Base-by-base conservation (phyloP, 2,329 filamentous ascomycete species). In the Epichloe festucae region DNA sequence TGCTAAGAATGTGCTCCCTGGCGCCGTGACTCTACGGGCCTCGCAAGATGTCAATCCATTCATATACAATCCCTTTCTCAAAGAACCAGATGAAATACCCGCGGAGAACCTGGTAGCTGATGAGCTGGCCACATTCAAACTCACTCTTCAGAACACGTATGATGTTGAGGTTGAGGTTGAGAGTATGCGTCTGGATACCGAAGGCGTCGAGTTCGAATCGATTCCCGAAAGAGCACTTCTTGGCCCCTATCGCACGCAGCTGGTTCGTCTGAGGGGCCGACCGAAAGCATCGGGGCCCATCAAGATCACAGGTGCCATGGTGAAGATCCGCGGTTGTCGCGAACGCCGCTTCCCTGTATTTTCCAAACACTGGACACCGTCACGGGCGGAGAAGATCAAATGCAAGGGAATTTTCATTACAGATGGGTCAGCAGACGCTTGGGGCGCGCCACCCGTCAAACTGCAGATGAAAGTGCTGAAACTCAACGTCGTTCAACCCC, bases 151-250 rank as follows among this genome's bases (percentile, higher is more conserved):
- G 63, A 98, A 98, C 59, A 89, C 90, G 0, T 96, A 89, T 59
- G 91, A 97, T 54, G 85, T 97, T 57, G 89, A 96, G 55, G 72
- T 98, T 4, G 88, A 95, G 51, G 82, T 98, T 36, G 89, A 97
- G 63, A 84, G 81, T 50, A 76, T 98, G 44, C 77, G 75, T 27
- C 71, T 98, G 6, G 82, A 89, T 55, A 79, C 82, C 10, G 81
- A 87, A 54, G 89, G 88, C 1, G 77, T 82, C 23, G 75, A 81
- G 1, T 87, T 96, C 52, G 78, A 84, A 50, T 82, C 85, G 0
- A 69, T 77, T 6, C 70, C 77, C 14, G 80, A 85, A 56, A 78
- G 77, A 48, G 80, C 85, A 4, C 63, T 85, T 7, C 76, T 98
- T 48, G 87, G 88, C 0, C 86, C 91, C 0, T 88, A 94, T 58